Conservation (phyloP, 2,329 filamentous ascomycete species). For the Lecanicillium sp. region DNA sequence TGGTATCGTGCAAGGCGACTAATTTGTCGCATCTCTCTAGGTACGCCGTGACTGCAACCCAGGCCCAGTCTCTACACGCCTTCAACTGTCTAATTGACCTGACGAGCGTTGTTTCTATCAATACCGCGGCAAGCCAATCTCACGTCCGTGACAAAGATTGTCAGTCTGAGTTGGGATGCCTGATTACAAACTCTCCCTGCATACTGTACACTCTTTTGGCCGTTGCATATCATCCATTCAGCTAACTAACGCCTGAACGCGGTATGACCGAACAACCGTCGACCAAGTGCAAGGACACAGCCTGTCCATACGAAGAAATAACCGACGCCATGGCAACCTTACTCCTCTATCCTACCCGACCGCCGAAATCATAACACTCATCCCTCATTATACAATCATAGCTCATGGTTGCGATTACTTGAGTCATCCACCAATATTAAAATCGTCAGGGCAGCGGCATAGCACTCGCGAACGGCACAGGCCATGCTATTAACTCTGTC, state of each 20-base stretch:
- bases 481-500: conserved; percentile 50
- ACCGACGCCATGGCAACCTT: no score
- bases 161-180: background rate
- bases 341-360: no score
- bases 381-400: background rate
- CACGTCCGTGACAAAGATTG: background rate
- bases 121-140: conserved; percentile 6
- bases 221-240: conserved; percentile 2
- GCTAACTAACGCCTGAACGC: background rate
- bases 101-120: conserved; percentile 3
- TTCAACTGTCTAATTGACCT: background rate
- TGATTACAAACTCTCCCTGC: conserved; percentile 7
- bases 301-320: no score
- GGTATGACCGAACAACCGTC: no score
- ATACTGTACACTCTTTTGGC: no score
- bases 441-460: conserved; percentile 66
- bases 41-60: no score
- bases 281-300: no score
- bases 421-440: conserved; percentile 59
- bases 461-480: conserved; percentile 69
- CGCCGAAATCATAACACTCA: no score
- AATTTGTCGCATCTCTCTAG: no score
- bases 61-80: background rate
- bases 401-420: background rate
- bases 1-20: no score